Base-by-base conservation (phyloP, 139 green algal species). In the Chlamydomonas asymmetrica region DNA sequence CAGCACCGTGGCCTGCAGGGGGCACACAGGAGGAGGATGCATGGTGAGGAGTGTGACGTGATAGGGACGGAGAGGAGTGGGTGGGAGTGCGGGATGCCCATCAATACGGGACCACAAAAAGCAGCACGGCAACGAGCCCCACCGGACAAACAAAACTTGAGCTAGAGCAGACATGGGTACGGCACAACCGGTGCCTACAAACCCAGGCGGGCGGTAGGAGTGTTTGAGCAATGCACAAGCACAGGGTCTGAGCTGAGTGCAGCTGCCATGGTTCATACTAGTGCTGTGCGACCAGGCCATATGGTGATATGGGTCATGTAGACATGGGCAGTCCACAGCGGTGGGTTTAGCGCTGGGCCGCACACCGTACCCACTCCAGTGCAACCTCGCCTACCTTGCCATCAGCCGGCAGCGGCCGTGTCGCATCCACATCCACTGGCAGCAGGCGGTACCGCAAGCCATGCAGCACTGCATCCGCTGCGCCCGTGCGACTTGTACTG, bases 371-470 rank as follows among this genome's bases (percentile, higher is more conserved):
- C 57, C 4, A 31, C 57, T 31, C 29, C n/a, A n/a, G 34, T 35
- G 4, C 38, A 5, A n/a, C 31, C 16, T 39, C 5, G 1, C 71
- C 27, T 18, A 76, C 67, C 59, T 84, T 84, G 63, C 79, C 73
- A 31, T 69, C 59, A 3, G 66, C 35, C 31, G 79, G 72, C 34
- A 84, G 41, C 40, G 79, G 39, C 22, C 66, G 52, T 0, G 59
- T 77, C 45, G 2, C 41, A 1, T 73, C 65, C 29, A 65, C 29
- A 31, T 76, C 78, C 41, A 76, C 10, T 34, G 72, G 45, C 32
- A 64, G 49, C 38, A 84, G 66, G 8, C 78, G 71, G 59, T 84
- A 84, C 41, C 78, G 75, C 71, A 66, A 41, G 37, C 74, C 65
- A 0, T 73, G 56, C 41, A 80, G 43, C 43, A 71, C 54, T 18